These are phyloP conservation scores for Lithocarpus polystachyus DNA, from an alignment of 306 rosid species.

Conservation along the genomic window DNA sequence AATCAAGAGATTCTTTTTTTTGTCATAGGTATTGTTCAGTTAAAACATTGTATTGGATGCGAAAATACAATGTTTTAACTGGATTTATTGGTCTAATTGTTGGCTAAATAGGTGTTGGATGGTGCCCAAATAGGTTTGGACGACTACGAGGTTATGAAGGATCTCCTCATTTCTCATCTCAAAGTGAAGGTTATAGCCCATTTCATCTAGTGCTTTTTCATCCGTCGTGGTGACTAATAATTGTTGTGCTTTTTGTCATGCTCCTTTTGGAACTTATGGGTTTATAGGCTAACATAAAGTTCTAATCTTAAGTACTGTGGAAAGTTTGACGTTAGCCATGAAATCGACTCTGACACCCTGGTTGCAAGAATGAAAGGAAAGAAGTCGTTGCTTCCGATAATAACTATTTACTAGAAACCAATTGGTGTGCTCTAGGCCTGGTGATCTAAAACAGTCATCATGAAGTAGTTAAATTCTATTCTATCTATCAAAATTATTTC, in stretches of 20 bases:
- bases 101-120: constrained; percentile 61
- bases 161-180: constrained; percentile 67
- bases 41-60: too few species aligned
- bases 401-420: too few species aligned
- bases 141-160: constrained; percentile 72
- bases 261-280: background rate
- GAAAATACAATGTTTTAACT: too few species aligned
- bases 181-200: constrained; percentile 44
- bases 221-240: too few species aligned
- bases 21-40: too few species aligned
- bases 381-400: background rate
- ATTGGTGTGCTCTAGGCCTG: rapidly evolving
- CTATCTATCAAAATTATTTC: too few species aligned
- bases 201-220: background rate
- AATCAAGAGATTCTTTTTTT: too few species aligned
- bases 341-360: background rate
- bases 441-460: too few species aligned
- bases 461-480: too few species aligned
- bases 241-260: too few species aligned
- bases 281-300: background rate
- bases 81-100: constrained; percentile 20
- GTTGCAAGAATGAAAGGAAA: background rate
- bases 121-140: constrained; percentile 59
- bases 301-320: background rate
- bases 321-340: background rate